Evolutionary conservation across 225 moss, liverwort and hornwort species (phyloP).

Genomic region (Sphagnum contortum): DNA sequence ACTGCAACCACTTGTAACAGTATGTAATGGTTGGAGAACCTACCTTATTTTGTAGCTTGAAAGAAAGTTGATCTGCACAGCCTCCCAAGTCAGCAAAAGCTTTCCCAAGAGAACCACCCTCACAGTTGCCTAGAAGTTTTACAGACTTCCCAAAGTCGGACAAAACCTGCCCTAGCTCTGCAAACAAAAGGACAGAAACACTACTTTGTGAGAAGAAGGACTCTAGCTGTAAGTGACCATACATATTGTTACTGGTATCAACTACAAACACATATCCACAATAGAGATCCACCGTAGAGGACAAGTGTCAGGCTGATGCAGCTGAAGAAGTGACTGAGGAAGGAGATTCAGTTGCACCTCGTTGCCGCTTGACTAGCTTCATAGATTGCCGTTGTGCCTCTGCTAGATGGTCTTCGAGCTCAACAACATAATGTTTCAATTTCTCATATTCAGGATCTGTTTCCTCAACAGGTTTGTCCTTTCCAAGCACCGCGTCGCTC

Average conservation of each 20-base stretch:
- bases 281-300: too few species aligned
- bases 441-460: constrained; percentile 86
- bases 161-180: constrained; percentile 79
- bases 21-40: constrained; percentile 3
- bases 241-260: too few species aligned
- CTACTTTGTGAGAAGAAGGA: too few species aligned
- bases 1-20: too few species aligned
- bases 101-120: constrained; percentile 56
- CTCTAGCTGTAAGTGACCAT: too few species aligned
- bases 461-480: constrained; percentile 94
- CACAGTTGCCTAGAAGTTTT: constrained; percentile 76
- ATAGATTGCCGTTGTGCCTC: constrained; percentile 92
- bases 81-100: constrained; percentile 70
- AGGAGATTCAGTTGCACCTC: constrained; percentile 33
- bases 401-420: constrained; percentile 89
- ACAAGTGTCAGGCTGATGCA: too few species aligned
- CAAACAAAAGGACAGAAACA: constrained; percentile 1
- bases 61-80: constrained; percentile 71
- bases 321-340: too few species aligned
- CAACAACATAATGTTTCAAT: constrained; percentile 71
- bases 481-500: constrained; percentile 89
- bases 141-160: constrained; percentile 83
- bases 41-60: constrained; percentile 82
- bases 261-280: too few species aligned
- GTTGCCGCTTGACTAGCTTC: constrained; percentile 90